These are phyloP conservation scores for Alternaria tenuissima DNA, from an alignment of 2,329 filamentous ascomycete genomes.

Conservation along the genomic window DNA sequence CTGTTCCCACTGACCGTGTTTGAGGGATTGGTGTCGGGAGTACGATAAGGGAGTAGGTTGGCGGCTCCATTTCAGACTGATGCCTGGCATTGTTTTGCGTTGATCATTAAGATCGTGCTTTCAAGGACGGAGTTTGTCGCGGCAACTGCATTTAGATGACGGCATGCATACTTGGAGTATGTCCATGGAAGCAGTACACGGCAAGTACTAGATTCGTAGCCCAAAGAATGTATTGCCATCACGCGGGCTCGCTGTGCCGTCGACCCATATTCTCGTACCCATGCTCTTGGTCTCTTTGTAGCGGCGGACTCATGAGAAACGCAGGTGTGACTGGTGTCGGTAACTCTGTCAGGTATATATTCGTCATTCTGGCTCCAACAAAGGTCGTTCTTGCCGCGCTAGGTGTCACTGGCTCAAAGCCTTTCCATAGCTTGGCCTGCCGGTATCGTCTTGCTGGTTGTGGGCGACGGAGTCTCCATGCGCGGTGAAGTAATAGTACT, in stretches of 20 bases:
- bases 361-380: conserved; percentile 12
- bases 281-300: not conserved
- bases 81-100: not conserved
- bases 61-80: not conserved
- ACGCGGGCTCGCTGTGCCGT: not conserved
- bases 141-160: not conserved
- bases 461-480: conserved; percentile 9
- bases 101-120: not conserved
- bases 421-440: conserved; percentile 27
- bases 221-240: not conserved
- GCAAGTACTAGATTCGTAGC: not conserved
- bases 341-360: conserved; percentile 20
- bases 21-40: not conserved
- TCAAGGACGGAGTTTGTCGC: not conserved
- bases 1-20: not conserved
- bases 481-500: conserved; percentile 20
- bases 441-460: conserved; percentile 16
- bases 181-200: not conserved
- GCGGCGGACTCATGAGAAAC: conserved; percentile 12
- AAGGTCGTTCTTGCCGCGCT: conserved; percentile 15
- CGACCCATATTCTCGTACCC: not conserved
- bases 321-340: conserved; percentile 20
- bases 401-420: conserved; percentile 25
- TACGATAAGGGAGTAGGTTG: not conserved
- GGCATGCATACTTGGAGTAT: not conserved